Evolutionary conservation across 108 stramenopile genomes (phyloP).

Genomic region (Nitzschia putrida): DNA sequence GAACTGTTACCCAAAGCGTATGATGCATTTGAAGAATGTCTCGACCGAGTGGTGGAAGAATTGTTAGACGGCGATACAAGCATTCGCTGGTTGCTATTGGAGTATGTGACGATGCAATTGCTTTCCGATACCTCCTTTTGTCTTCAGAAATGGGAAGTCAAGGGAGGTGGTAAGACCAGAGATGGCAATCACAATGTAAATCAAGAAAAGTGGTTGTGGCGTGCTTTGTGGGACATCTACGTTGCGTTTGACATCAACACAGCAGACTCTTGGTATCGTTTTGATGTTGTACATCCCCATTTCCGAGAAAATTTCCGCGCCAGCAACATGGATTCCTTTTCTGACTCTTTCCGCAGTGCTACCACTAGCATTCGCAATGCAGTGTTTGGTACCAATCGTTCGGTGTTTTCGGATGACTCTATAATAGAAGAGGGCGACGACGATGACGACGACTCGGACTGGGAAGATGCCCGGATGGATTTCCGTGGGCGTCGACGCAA

Average conservation of each 20-base stretch:
- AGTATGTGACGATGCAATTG: conserved; percentile 68
- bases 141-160: conserved; percentile 68
- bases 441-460: background rate
- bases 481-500: too few species aligned
- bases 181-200: conserved; percentile 49
- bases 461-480: too few species aligned
- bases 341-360: conserved; percentile 1
- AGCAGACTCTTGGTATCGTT: conserved; percentile 32
- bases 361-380: background rate
- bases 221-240: conserved; percentile 65
- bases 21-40: conserved; percentile 58
- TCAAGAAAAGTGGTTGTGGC: conserved; percentile 71
- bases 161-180: conserved; percentile 55
- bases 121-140: conserved; percentile 71
- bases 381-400: background rate
- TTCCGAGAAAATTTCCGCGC: conserved; percentile 15
- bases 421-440: background rate
- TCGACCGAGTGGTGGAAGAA: conserved; percentile 60
- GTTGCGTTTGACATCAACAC: conserved; percentile 54
- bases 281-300: conserved; percentile 29
- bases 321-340: conserved; percentile 16
- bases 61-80: conserved; percentile 63
- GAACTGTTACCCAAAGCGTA: conserved; percentile 55
- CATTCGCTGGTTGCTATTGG: conserved; percentile 57
- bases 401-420: background rate